Base-by-base conservation (phyloP, 2,329 filamentous ascomycete species). In the Monosporascus cannonballus region DNA sequence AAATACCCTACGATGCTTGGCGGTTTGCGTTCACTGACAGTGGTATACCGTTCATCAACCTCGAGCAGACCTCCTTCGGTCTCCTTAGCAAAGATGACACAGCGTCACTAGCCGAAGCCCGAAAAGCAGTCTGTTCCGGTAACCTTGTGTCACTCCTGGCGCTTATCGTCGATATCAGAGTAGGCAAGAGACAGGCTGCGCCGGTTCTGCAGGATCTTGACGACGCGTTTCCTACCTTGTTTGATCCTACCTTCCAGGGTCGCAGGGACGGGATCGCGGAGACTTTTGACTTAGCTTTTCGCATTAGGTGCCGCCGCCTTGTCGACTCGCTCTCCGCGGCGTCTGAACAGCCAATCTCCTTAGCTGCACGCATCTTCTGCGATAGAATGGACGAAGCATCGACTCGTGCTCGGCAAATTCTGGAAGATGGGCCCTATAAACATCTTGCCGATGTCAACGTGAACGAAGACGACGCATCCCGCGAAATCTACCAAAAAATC, bases 281-380 rank as follows among this genome's bases (percentile, higher is more conserved):
- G 5, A 50, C 18, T 17, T 47, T 61, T 17, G 55, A 59, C 11
- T 38, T 66, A 37, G 59, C 59, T 14, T 64, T 65, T 36, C 58
- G 46, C 22, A 58, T 67, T 47, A 61, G 64, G 17, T 63, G 53
- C 17, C 50, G 55, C 41, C 47, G 49, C 20, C 51, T 68, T 7
- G 48, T 56, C n/a, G 59, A 59, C 25, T 39, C 30, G 15, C 52
- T 67, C 15, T 36, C 27, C n/a, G 34, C 48, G 15, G 24, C 48
- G 6, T 45, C 54, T 9, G 18, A 6, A 8, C 48, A 60, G 11
- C 56, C 61, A 6, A 45, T 54, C 3, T 25, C 60, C 34, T 24
- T 63, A 34, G 64, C 64, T 6, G 52, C 55, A 8, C 20, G n/a
- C 5, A 47, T 64, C 27, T 68, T 68, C 51, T 67, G 63, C 46